Conservation (phyloP, 345 rosid genomes). For the Camelina sativa region DNA sequence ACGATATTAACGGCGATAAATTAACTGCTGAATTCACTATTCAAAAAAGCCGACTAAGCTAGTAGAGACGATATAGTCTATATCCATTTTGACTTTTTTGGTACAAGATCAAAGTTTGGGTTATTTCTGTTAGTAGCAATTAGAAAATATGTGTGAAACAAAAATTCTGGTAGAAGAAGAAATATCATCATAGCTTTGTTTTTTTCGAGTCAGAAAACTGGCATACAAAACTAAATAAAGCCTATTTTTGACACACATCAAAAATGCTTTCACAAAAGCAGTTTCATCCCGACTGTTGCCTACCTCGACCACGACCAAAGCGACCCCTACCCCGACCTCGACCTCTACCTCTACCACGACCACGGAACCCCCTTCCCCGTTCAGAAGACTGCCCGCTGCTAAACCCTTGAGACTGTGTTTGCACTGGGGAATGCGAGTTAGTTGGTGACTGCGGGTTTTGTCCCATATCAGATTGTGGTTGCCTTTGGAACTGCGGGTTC, state of each 20-base stretch:
- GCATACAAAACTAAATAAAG: constrained; percentile 25
- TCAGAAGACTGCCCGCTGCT: constrained; percentile 48
- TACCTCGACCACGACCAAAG: constrained; percentile 51
- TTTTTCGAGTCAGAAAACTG: not conserved
- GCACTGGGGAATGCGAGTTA: constrained; percentile 35
- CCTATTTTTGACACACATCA: constrained; percentile 14
- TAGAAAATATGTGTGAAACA: not conserved
- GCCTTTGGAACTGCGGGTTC: constrained; percentile 39
- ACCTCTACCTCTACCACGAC: constrained; percentile 50
- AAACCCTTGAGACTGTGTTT: constrained; percentile 47
- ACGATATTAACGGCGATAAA: constrained; percentile 31
- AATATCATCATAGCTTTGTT: not conserved
- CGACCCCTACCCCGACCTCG: constrained; percentile 48
- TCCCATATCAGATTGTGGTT: constrained; percentile 32
- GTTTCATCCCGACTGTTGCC: constrained; percentile 42
- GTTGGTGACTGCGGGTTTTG: constrained; percentile 30
- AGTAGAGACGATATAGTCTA: not conserved
- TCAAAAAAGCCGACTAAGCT: not conserved
- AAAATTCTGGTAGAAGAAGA: not conserved
- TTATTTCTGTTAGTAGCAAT: constrained; percentile 1
- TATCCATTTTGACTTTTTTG: not conserved
- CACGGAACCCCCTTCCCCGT: constrained; percentile 51
- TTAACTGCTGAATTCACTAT: not conserved
- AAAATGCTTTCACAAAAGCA: constrained; percentile 14
- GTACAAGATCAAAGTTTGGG: constrained; percentile 3